Conservation (phyloP, 495 filamentous ascomycete species). For the Neurospora africana region DNA sequence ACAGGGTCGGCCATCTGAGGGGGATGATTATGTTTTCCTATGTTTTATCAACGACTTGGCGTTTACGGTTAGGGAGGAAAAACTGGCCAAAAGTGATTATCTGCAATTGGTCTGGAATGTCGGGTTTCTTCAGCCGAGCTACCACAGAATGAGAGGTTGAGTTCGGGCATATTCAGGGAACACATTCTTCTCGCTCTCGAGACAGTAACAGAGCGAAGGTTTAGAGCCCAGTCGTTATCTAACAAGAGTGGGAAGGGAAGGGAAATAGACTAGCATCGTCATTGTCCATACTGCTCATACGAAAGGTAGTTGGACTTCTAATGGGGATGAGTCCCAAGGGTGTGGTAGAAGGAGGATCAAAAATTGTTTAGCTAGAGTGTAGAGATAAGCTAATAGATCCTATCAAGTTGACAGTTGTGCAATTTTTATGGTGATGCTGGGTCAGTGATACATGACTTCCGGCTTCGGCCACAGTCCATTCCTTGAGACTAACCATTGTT, state of each 20-base stretch:
- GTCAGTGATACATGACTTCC: not conserved
- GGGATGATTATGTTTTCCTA: slow-evolving; percentile 1
- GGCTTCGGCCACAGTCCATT: not conserved
- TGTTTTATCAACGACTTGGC: not conserved
- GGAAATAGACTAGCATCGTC: not conserved
- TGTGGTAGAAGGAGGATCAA: not conserved
- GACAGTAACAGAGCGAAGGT: not conserved
- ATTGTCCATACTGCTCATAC: not conserved
- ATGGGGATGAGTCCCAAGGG: not conserved
- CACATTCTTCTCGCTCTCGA: not conserved
- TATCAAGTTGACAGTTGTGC: not conserved
- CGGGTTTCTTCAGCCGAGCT: not conserved
- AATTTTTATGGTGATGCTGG: not conserved
- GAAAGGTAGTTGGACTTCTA: not conserved
- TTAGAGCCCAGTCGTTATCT: not conserved
- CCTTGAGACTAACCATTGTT: not conserved
- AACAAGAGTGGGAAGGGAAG: not conserved
- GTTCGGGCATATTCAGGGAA: not conserved
- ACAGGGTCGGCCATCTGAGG: slow-evolving; percentile 2
- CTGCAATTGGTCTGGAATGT: not conserved
- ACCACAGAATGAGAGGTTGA: not conserved
- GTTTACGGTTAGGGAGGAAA: not conserved
- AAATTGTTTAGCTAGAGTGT: not conserved
- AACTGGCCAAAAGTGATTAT: not conserved
- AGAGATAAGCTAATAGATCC: not conserved